These are phyloP conservation scores for Candida hungchunana DNA, from an alignment of 805 yeast genomes.

Conservation along the genomic window DNA sequence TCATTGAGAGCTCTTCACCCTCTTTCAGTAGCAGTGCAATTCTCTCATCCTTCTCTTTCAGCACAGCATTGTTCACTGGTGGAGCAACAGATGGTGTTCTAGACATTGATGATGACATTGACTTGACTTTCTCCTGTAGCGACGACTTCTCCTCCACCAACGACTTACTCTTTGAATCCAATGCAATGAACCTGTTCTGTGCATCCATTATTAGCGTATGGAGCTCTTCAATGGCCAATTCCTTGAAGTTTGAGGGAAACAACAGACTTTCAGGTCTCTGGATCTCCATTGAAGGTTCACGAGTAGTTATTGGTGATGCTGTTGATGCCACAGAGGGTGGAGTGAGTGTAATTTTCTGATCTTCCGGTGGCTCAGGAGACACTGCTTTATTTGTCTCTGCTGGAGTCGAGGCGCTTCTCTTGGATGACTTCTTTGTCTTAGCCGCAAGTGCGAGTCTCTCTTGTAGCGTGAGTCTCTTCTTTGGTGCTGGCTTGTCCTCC, in stretches of 20 bases:
- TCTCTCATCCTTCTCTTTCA: conserved; percentile 45
- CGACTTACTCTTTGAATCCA: conserved; percentile 17
- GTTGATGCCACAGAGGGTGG: conserved; percentile 4
- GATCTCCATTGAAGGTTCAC: conserved; percentile 8
- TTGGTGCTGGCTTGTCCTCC: conserved; percentile 22
- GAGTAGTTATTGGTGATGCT: conserved; percentile 1
- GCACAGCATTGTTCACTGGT: conserved; percentile 26
- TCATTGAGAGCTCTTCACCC: conserved; percentile 67
- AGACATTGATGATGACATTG: conserved; percentile 3
- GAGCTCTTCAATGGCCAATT: conserved; percentile 16
- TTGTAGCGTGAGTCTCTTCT: conserved; percentile 70
- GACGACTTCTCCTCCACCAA: conserved; percentile 22
- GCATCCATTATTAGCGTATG: conserved; percentile 14
- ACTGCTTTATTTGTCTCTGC: conserved; percentile 1
- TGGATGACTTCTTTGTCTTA: conserved; percentile 31
- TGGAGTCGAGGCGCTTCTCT: conserved; percentile 20
- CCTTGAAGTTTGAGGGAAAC: conserved; percentile 14
- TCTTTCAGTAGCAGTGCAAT: conserved; percentile 67
- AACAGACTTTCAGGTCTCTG: conserved; percentile 2
- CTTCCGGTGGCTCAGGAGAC: conserved; percentile 9
- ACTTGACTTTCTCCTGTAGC: conserved; percentile 21
- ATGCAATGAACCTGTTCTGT: conserved; percentile 8
- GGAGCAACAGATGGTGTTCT: neutral
- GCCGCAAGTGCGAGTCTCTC: conserved; percentile 86
- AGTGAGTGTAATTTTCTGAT: neutral